Base-by-base conservation (phyloP, 768 basidiomycete species). In the Leccinum fibrillosum region DNA sequence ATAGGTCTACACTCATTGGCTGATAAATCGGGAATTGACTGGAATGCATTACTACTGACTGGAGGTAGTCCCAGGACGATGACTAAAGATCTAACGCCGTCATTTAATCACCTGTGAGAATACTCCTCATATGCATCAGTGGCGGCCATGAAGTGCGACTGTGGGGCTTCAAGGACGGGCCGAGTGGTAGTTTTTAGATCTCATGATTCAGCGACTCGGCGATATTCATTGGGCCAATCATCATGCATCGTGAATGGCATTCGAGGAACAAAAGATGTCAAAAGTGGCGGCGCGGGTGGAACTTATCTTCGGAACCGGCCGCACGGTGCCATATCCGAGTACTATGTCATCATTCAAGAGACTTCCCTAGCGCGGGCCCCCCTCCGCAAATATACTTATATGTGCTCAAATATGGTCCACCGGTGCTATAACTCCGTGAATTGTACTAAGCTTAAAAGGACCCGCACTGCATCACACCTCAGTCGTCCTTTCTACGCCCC, bases 221-320 rank as follows among this genome's bases (percentile, higher is more conserved):
- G 8, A 44, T 21, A 10, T 28, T 28, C 42, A 21, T 44, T n/a
- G 7, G 37, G 37, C 17, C 28, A 28, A 28, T 28, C 28, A 28
- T 28, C 28, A 9, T 8, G 23, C 23, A 23, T 23, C 23, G 3
- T 23, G 23, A 39, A n/a, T n/a, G n/a, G 2, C 17, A n/a, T 39
- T n/a, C 39, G 17, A n/a, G 47, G 15, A 9, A 49, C 17, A n/a
- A 30, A 37, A 28, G 13, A 26, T 48, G 23, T 26, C 10, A 13
- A 21, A n/a, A 49, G 4, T 47, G 34, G 28, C 49, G 35, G 42
- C 39, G 49, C 55, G 37, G 60, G 44, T 53, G 62, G 62, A 55
- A 50, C 35, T 56, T 48, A 53, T 47, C 4, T 8, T 39, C 39
- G 37, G 37, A n/a, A n/a, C 62, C 62, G 32, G 32, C 32, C 32